These are phyloP conservation scores for Vitellaria paradoxa DNA, from an alignment of 179 eudicot species.

Conservation along the genomic window DNA sequence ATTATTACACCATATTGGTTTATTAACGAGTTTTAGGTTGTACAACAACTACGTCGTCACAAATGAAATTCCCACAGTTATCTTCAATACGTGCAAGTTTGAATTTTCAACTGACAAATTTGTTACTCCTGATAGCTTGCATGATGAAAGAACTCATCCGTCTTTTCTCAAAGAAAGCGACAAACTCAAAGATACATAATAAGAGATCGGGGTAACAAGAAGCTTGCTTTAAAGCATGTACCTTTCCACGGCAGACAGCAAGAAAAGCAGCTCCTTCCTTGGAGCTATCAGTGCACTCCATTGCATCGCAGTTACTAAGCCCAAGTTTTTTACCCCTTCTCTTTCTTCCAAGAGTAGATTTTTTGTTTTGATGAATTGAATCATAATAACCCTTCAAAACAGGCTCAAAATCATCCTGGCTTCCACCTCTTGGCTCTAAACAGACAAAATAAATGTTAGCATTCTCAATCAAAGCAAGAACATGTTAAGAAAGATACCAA, in stretches of 20 bases:
- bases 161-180: neutral
- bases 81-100: neutral
- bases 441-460: slow-evolving; percentile 7
- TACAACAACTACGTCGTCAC: neutral
- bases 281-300: slow-evolving; percentile 25
- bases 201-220: neutral
- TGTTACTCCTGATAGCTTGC: no score
- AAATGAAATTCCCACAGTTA: no score
- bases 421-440: slow-evolving; percentile 84
- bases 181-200: neutral
- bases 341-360: slow-evolving; percentile 42
- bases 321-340: slow-evolving; percentile 37
- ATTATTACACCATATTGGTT: neutral
- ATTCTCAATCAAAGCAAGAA: slow-evolving; percentile 8
- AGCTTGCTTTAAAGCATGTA: slow-evolving; percentile 22
- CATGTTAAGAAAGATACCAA: neutral
- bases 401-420: slow-evolving; percentile 73
- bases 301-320: slow-evolving; percentile 24
- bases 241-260: slow-evolving; percentile 99
- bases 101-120: no score
- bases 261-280: slow-evolving; percentile 85
- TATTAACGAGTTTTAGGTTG: neutral
- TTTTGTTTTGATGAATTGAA: slow-evolving; percentile 46
- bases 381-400: slow-evolving; percentile 71
- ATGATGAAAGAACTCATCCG: neutral